Conservation (phyloP, 139 green algal genomes). For the Diplosphaera chodatii region DNA sequence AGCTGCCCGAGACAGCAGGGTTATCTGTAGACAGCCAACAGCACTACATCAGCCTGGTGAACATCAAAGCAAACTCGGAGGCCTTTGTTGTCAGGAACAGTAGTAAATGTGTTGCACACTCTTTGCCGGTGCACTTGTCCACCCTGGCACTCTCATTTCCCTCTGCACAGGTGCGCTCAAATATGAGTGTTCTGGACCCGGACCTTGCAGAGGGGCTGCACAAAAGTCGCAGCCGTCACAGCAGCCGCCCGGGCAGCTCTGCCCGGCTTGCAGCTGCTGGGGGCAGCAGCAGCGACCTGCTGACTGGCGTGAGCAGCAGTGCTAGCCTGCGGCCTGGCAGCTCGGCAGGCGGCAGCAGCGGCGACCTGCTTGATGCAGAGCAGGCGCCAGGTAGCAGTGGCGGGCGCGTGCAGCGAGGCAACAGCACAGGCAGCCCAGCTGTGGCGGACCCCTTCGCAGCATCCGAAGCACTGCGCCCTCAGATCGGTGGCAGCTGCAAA, state of each 20-base stretch:
- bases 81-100: too few relatives aligned
- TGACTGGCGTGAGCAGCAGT: too few relatives aligned
- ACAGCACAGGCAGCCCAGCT: too few relatives aligned
- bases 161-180: slow-evolving; percentile 5
- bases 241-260: neutral
- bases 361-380: too few relatives aligned
- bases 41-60: neutral
- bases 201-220: slow-evolving; percentile 18
- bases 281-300: neutral
- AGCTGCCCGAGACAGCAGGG: slow-evolving; percentile 23
- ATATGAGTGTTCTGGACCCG: slow-evolving; percentile 23
- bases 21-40: neutral
- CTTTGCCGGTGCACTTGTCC: neutral
- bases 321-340: too few relatives aligned
- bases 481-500: too few relatives aligned
- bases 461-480: too few relatives aligned
- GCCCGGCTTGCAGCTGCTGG: neutral
- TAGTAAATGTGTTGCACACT: neutral
- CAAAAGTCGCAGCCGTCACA: neutral
- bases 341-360: too few relatives aligned
- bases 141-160: neutral
- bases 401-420: too few relatives aligned
- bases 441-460: too few relatives aligned
- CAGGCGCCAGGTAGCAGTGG: too few relatives aligned
- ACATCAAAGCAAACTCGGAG: too few relatives aligned